Evolutionary conservation across 75 land plant species (phyloP), one percentile per base, ranked within the genome.

Genomic region (Pinus taeda): DNA sequence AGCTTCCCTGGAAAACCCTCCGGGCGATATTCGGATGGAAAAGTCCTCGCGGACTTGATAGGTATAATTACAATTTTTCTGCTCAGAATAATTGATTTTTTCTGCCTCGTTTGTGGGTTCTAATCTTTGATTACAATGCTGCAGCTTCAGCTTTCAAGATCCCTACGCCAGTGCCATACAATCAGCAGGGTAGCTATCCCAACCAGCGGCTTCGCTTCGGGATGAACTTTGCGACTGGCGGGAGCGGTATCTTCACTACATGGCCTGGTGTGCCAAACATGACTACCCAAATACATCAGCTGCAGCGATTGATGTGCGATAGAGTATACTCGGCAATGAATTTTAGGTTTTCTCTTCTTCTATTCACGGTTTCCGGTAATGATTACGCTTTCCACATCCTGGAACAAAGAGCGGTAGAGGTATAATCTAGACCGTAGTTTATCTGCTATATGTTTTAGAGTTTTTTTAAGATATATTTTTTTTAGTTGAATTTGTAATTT

Each of bases 11-110:
- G 80, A 14, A 63, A 73, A 6, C 91, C 91, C 30, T 24, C 87
- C 22, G 90, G 90, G 59, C 79, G 91, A 20, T 78, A 55, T 57
- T 87, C 90, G 6, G 83, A 90, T 63, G 91, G 91, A 6, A 76
- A 81, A 15, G 81, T 90, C 62, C 62, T 87, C 69, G 76, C 90
- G 4, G 91, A 90, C 26, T 88, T 84, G 20, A 60, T 90, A 0
- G 90, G 91, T 90, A 70, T 59, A 42, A 42, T 42, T n/a, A 45
- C 49, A 45, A 6, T 6, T 45, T 45, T 45, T 45, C 49, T 7
- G 8, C 8, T 6, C 5, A 0, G 49, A 45, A 45, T 6, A 6
- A 5, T 45, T 6, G 6, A 5, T n/a, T n/a, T n/a, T n/a, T n/a
- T n/a, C n/a, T n/a, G 8, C 8, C 8, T 45, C 14, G 1, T 57